These are phyloP conservation scores for Lentinula boryana DNA, from an alignment of 768 basidiomycete species.

Conservation along the genomic window DNA sequence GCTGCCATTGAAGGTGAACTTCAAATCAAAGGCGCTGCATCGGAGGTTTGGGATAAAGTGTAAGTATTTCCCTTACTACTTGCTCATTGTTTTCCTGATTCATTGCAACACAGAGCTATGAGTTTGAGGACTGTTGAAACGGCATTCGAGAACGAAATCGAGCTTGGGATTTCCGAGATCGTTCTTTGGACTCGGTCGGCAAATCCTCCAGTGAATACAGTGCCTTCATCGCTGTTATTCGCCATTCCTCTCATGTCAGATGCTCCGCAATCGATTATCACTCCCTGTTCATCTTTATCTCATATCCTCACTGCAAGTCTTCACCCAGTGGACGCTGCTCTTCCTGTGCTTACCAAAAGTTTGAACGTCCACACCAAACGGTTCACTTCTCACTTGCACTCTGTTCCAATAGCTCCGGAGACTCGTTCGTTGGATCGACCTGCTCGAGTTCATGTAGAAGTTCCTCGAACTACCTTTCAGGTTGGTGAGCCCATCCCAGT, in stretches of 20 bases:
- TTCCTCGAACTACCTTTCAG: conserved; percentile 67
- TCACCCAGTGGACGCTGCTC: conserved; percentile 37
- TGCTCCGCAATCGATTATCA: conserved; percentile 78
- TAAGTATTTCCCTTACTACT: conserved; percentile 33
- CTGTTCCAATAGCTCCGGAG: conserved; percentile 55
- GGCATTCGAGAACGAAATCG: conserved; percentile 55
- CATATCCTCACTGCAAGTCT: conserved; percentile 69
- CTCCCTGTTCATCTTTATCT: conserved; percentile 64
- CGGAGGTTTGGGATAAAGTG: conserved; percentile 61
- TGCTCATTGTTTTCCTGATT: conserved; percentile 8
- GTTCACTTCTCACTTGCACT: conserved; percentile 59
- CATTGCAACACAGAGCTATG: conserved; percentile 42
- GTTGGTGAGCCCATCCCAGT: conserved; percentile 72
- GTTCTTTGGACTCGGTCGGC: conserved; percentile 45
- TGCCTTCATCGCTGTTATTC: conserved; percentile 71
- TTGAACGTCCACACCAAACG: conserved; percentile 68
- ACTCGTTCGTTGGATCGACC: conserved; percentile 55
- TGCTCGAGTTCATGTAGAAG: conserved; percentile 59
- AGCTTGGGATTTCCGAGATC: conserved; percentile 54
- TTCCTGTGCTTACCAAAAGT: conserved; percentile 42
- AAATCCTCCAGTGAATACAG: conserved; percentile 22
- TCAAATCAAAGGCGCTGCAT: conserved; percentile 66
- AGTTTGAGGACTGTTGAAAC: conserved; percentile 63
- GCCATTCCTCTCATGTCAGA: conserved; percentile 74
- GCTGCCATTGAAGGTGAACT: conserved; percentile 86